phyloP scores from a whole-genome alignment of 2,329 filamentous ascomycete genomes.

The Neonectria sp. region DNA sequence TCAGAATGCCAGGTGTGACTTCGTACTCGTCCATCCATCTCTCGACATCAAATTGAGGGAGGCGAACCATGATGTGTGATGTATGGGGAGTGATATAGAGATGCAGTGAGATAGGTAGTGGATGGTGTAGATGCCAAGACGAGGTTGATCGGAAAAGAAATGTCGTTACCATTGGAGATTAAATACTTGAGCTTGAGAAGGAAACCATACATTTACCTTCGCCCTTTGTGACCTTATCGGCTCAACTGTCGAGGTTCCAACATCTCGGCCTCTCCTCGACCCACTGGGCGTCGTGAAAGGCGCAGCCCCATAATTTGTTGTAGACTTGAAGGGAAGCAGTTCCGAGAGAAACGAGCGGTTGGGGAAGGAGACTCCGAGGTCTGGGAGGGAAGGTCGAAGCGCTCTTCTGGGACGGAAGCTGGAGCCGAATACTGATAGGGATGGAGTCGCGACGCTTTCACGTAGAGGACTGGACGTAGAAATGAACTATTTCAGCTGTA shows the following conservation, averaged over 20 bases:
- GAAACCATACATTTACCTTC: too few relatives aligned
- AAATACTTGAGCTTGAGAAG: too few relatives aligned
- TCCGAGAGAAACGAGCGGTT: background rate
- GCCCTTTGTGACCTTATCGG: too few relatives aligned
- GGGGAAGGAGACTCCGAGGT: background rate
- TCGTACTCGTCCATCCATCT: slow-evolving; percentile 77
- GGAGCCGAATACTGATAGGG: slow-evolving; percentile 3
- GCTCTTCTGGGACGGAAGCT: slow-evolving; percentile 1
- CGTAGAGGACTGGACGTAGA: background rate
- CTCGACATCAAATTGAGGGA: slow-evolving; percentile 75
- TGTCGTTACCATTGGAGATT: too few relatives aligned
- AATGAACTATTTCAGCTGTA: too few relatives aligned
- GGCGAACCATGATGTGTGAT: background rate
- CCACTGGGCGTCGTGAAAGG: background rate
- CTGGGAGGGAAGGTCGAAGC: slow-evolving; percentile 11
- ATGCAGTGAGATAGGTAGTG: background rate
- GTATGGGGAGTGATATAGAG: background rate
- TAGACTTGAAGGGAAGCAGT: background rate
- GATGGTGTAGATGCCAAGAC: background rate
- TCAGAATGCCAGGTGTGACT: slow-evolving; percentile 69
- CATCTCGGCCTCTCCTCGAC: background rate
- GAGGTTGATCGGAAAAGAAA: too few relatives aligned
- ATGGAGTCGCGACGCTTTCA: background rate
- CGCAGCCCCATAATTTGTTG: background rate
- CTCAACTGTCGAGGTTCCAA: too few relatives aligned